phyloP scores from a whole-genome alignment of 2,329 filamentous ascomycete genomes.

The Colletotrichum sp. region DNA sequence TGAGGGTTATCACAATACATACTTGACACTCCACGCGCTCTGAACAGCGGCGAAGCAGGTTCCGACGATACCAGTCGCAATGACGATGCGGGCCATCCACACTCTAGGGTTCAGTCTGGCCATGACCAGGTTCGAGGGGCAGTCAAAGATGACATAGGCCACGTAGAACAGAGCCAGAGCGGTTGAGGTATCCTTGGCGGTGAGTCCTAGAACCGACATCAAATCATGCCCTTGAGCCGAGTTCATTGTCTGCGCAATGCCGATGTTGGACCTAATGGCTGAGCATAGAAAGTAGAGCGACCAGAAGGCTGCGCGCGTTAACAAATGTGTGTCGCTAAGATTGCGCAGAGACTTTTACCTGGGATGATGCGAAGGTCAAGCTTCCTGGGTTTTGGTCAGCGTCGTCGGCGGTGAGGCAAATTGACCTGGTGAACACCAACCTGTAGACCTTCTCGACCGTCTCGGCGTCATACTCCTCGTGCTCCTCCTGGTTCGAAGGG shows the following conservation, averaged over 20 bases:
- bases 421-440: constrained; percentile 25
- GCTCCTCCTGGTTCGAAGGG: constrained; percentile 17
- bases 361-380: constrained; percentile 66
- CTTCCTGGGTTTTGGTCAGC: constrained; percentile 40
- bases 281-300: constrained; percentile 90
- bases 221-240: constrained; percentile 72
- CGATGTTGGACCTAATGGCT: constrained; percentile 89
- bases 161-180: constrained; percentile 91
- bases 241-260: constrained; percentile 96
- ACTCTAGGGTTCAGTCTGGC: constrained; percentile 81
- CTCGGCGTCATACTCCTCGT: constrained; percentile 51
- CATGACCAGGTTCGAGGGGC: constrained; percentile 90
- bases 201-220: constrained; percentile 71
- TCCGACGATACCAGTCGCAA: constrained; percentile 85
- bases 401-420: not conserved
- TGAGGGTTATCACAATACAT: constrained; percentile 30
- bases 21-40: constrained; percentile 85
- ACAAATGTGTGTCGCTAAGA: too few relatives aligned
- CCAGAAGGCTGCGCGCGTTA: constrained; percentile 72
- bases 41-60: constrained; percentile 83
- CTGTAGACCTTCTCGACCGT: constrained; percentile 61
- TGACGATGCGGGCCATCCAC: constrained; percentile 92
- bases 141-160: constrained; percentile 88
- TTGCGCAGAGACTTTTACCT: constrained; percentile 35
- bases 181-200: constrained; percentile 79